Evolutionary conservation across 371 early-diverging fungal genomes (phyloP), one percentile per base, ranked within the genome.

Genomic region (Fennellomyces sp.): DNA sequence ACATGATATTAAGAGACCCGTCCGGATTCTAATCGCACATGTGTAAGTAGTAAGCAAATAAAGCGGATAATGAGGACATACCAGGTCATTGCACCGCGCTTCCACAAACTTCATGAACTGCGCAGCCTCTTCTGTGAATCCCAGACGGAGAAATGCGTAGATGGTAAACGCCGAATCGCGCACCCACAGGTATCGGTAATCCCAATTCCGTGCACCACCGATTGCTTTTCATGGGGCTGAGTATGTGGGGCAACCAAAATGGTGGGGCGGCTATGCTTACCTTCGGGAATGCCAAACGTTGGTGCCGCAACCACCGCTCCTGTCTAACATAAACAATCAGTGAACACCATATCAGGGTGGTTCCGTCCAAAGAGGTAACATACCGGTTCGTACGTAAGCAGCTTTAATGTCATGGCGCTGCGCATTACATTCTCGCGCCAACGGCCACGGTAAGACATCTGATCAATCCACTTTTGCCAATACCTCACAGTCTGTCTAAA

Each of bases 221-320:
- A 94, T 83, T 17, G 81, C 85, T 81, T 60, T 26, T 64, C 28
- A 15, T 8, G 17, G 19, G 12, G 31, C 6, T 36, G 21, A 17
- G 1, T 13, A 17, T 41, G n/a, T 41, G 0, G 30, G 27, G 0
- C 15, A 30, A 48, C n/a, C 19, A 4, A 8, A 10, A 30, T 50
- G 5, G 51, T 30, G 30, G 10, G 39, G 1, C 1, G 27, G 29
- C 27, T 29, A 19, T 39, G 12, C 31, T 42, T 66, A 82, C 83
- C 78, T 76, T 92, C 93, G 2, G 94, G 94, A 52, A 93, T 64
- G 21, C 88, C 84, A 67, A 92, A 92, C 2, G 94, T 93, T n/a
- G 91, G 89, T 0, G 91, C 81, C 0, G 94, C 94, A 15, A 93
- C 86, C 8, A 93, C 88, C 0, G 94, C 93, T 13, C 94, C 94